phyloP scores from a whole-genome alignment of 352 stramenopile genomes.

The Pythium volutum region DNA sequence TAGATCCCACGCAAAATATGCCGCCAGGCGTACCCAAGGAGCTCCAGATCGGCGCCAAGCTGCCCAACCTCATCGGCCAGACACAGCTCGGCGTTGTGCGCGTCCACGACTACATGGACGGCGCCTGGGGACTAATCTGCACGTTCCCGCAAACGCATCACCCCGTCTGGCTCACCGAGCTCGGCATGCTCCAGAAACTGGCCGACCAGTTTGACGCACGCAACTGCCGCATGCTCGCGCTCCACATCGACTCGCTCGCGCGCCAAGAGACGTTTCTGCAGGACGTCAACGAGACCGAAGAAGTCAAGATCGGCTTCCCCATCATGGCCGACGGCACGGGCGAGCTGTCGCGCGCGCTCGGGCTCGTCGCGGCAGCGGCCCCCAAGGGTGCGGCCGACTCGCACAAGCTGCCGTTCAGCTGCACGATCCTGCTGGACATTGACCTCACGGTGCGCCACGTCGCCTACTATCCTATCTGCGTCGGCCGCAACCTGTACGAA shows the following conservation, averaged over 20 bases:
- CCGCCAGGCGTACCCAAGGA: constrained; percentile 30
- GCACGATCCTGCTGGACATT: constrained; percentile 67
- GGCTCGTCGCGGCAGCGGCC: constrained; percentile 40
- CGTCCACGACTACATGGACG: constrained; percentile 71
- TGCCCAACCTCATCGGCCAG: constrained; percentile 67
- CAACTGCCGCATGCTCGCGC: constrained; percentile 57
- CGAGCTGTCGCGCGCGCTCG: constrained; percentile 58
- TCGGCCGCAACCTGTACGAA: constrained; percentile 83
- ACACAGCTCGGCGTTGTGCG: constrained; percentile 70
- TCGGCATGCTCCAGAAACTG: constrained; percentile 79
- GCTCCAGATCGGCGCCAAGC: constrained; percentile 65
- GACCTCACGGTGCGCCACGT: constrained; percentile 68
- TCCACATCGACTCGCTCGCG: constrained; percentile 40
- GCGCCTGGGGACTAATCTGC: constrained; percentile 61
- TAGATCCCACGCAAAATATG: constrained; percentile 16
- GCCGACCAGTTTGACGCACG: constrained; percentile 76
- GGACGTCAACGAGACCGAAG: constrained; percentile 80
- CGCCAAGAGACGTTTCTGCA: constrained; percentile 53
- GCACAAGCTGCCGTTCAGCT: constrained; percentile 58
- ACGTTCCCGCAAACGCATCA: constrained; percentile 72
- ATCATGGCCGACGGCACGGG: constrained; percentile 64
- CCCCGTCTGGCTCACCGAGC: constrained; percentile 74
- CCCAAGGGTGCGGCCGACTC: constrained; percentile 50
- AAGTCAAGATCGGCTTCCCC: constrained; percentile 72
- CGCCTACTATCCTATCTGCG: constrained; percentile 58